Percentiles rank a stretch among this genome's conserved stretches.
Conservation (phyloP, 495 filamentous ascomycete genomes). For the Penicillium paxilli region DNA sequence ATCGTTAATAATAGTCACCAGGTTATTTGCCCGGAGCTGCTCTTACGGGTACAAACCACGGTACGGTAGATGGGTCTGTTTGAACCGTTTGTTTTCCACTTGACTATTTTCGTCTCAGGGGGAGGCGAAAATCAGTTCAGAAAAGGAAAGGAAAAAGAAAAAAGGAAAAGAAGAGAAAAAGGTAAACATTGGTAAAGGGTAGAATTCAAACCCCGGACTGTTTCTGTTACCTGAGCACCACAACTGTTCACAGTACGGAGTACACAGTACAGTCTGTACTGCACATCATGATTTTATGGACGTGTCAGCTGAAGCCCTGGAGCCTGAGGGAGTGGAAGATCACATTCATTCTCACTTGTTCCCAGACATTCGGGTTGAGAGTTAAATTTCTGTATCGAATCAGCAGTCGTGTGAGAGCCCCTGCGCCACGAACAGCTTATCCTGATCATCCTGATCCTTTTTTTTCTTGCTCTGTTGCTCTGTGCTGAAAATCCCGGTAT, state of each 20-base stretch:
- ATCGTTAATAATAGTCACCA: constrained; percentile 5
- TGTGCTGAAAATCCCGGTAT: constrained; percentile 7
- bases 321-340: no score
- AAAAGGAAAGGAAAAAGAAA: background rate
- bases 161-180: background rate
- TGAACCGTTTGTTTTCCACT: constrained; percentile 5
- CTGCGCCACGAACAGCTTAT: constrained; percentile 16
- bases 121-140: background rate
- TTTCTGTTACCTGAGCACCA: background rate
- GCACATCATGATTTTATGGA: background rate
- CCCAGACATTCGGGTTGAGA: background rate
- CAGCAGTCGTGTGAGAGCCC: constrained; percentile 5
- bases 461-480: background rate
- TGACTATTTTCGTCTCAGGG: background rate
- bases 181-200: background rate
- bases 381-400: constrained; percentile 3
- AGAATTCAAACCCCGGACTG: background rate
- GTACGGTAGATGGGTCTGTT: constrained; percentile 15
- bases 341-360: background rate
- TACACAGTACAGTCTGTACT: no score
- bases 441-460: constrained; percentile 6
- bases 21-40: constrained; percentile 7
- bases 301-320: no score
- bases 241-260: background rate
- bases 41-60: constrained; percentile 18